Conservation (phyloP, 2,329 filamentous ascomycete species). For the Juglanconis oblonga region DNA sequence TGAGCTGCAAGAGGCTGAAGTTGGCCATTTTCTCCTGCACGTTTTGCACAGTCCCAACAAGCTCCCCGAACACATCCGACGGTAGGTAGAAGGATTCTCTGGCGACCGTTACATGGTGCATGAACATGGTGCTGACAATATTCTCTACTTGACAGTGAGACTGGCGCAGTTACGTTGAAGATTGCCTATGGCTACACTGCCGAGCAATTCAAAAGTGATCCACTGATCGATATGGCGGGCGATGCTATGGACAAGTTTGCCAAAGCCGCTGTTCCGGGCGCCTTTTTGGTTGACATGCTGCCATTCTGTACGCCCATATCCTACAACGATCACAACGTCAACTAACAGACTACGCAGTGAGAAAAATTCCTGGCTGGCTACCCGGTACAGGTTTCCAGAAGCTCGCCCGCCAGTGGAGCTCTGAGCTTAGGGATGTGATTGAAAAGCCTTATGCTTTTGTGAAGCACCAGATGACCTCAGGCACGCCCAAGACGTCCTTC, state of each 20-base stretch:
- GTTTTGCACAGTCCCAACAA: constrained; percentile 35
- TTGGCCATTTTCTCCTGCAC: constrained; percentile 40
- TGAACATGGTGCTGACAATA: background rate
- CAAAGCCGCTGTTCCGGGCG: constrained; percentile 26
- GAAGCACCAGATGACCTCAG: constrained; percentile 27
- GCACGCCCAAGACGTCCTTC: constrained; percentile 23
- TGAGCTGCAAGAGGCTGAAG: constrained; percentile 41
- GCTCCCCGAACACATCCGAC: constrained; percentile 39
- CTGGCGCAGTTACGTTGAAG: constrained; percentile 13
- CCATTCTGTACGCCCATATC: constrained; percentile 20
- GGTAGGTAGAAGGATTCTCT: constrained; percentile 25
- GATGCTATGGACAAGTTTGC: constrained; percentile 28
- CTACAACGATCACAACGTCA: background rate
- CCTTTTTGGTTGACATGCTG: constrained; percentile 32
- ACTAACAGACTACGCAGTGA: constrained; percentile 24
- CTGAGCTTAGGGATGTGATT: background rate
- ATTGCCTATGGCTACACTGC: constrained; percentile 31
- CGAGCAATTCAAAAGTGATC: constrained; percentile 27
- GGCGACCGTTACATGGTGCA: no score
- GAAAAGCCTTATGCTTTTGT: background rate
- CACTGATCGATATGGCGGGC: constrained; percentile 28
- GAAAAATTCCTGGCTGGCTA: constrained; percentile 28
- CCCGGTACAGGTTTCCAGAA: constrained; percentile 31
- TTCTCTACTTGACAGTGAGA: background rate
- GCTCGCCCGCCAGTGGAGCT: constrained; percentile 26